Base-by-base conservation (phyloP, 2,329 filamentous ascomycete genomes). In the Colletotrichum simmondsii region DNA sequence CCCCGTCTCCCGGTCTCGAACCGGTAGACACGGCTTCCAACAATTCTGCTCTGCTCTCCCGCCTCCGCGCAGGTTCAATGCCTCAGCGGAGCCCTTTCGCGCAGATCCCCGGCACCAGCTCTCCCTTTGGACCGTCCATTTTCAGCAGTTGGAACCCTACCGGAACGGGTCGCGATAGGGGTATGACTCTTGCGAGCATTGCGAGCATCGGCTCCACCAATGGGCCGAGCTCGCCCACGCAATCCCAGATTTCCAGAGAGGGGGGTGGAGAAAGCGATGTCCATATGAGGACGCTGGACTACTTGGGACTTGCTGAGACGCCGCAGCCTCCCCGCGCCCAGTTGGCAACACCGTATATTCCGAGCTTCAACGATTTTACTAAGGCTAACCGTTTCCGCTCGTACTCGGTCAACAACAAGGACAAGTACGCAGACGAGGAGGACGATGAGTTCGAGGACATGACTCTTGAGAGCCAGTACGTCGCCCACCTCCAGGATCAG, bases 321-420 rank as follows among this genome's bases (percentile, higher is more conserved):
- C 96, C 97, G 24, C 95, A 97, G 80, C 93, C 94, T 65, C 87
- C 91, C 73, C 90, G 92, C 75, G 92, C 94, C 61, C 93, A 92
- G 75, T 86, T 97, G 74, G 92, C 92, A 54, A 92, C 94, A 10
- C 92, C 93, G 2, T 93, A 95, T 75, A 87, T 96, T 42, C 72
- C 74, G 46, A 93, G 93, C 78, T 86, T 96, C 73, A 92, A 92
- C 74, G 92, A 94, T 80, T 89, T 94, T 76, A 93, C 92, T 80
- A 93, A 94, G 77, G 89, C 92, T 57, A 98, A 94, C 81, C 92
- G 97, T 65, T 97, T 98, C 87, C 92, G 97, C 59, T 99, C 97
- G 2, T 98, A 98, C 82, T 99, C 97, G 1, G 97, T 99, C 76
- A 99, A 99, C 83, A 97, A 97, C 68, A 98, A 97, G 83, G 96